Percentiles rank a stretch among this genome's conserved stretches.
phyloP scores from a whole-genome alignment of 257 asterid genomes.

The Ballota nigra region DNA sequence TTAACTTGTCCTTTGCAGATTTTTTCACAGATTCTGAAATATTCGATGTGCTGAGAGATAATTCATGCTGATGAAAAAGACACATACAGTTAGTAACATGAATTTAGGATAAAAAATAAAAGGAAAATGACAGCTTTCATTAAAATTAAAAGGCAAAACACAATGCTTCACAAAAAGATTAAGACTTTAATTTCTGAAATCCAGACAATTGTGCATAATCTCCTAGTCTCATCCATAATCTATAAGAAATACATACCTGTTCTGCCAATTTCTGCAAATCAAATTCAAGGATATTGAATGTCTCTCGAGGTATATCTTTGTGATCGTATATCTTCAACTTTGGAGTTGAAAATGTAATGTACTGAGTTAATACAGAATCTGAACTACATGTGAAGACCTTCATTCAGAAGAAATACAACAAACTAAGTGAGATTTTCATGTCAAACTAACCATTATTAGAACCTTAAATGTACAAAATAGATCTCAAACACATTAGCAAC shows the following conservation, averaged over 20 bases:
- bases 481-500: too few relatives aligned
- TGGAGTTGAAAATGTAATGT: conserved; percentile 51
- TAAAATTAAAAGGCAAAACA: not conserved
- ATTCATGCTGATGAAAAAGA: conserved; percentile 44
- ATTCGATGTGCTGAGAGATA: conserved; percentile 22
- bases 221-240: not conserved
- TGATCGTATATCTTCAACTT: conserved; percentile 50
- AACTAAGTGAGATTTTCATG: not conserved
- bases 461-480: not conserved
- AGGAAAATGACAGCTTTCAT: not conserved
- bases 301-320: conserved; percentile 25
- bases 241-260: conserved; percentile 40
- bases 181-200: not conserved
- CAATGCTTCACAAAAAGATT: not conserved
- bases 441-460: not conserved
- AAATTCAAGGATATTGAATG: conserved; percentile 17
- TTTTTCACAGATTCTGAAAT: conserved; percentile 34
- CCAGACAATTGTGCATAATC: not conserved
- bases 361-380: conserved; percentile 44
- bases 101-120: not conserved
- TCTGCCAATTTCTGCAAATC: conserved; percentile 25
- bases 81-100: conserved; percentile 28
- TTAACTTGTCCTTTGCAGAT: conserved; percentile 44
- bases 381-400: conserved; percentile 72
- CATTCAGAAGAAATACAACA: conserved; percentile 27